Evolutionary conservation across 805 yeast species (phyloP), one percentile per base, ranked within the genome.

Genomic region (Wickerhamomyces ciferrii): DNA sequence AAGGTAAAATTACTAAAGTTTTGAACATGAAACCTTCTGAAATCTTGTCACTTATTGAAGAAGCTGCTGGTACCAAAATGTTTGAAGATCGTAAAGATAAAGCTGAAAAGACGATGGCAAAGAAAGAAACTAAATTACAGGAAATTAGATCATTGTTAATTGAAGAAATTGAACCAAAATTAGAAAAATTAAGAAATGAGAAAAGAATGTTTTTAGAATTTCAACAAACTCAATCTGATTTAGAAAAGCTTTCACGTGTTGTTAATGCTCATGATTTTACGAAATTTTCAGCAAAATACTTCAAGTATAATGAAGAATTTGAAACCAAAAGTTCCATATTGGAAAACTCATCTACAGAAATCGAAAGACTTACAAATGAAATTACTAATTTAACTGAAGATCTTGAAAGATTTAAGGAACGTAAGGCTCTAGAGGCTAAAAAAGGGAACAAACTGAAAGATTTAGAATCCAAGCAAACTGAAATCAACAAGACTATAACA

Each of bases 1-100:
- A 94, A 68, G 99, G 99, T 49, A 88, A 90, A 62, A 94, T 95
- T 68, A 95, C 99, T 31, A 92, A 94, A 64, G 97, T 94, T 53
- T 75, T 94, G 58, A 94, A 94, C 64, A 94, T 94, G 98, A 89
- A 87, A 57, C 96, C 99, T 1, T 71, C 80, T 2, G 98, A 94
- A 64, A 87, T 92, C 38, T 67, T 94, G 52, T 83, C 96, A 5
- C 74, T 94, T 54, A 89, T 94, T 45, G 99, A 94, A 66, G 99
- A 94, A 67, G 99, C 99, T 0, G 96, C 99, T 0, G 99, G 99
- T 6, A 94, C 99, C 0, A 81, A 92, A 52, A 87, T 92, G 75
- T 94, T 88, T 60, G 98, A 94, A 64, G 96, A 90, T 51, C 79
- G 97, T 52, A 83, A 92, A 56, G 96, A 87, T 48, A 87, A 87